phyloP scores from a whole-genome alignment of 2,329 filamentous ascomycete species.

The Curvularia hawaiiensis region DNA sequence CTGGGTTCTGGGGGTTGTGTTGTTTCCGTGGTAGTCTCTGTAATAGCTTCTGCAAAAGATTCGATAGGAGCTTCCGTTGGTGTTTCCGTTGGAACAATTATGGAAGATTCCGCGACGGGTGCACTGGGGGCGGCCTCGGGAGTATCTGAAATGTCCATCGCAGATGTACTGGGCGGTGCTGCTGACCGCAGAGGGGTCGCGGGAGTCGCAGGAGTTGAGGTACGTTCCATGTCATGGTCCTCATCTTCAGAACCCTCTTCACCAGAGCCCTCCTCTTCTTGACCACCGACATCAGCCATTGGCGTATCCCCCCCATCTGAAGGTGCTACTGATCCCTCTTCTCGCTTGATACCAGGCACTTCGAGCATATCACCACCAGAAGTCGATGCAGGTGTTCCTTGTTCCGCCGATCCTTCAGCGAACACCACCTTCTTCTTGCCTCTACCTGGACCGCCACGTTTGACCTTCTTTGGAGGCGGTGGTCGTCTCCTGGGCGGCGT shows the following conservation, averaged over 20 bases:
- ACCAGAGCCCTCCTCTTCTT: constrained; percentile 54
- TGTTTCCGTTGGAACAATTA: background rate
- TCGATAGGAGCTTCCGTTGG: background rate
- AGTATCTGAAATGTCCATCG: constrained; percentile 18
- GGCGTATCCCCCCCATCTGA: constrained; percentile 46
- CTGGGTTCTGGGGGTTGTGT: constrained; percentile 10
- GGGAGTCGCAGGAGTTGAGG: constrained; percentile 54
- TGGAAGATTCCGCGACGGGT: background rate
- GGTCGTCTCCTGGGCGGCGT: constrained; percentile 66
- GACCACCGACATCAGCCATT: constrained; percentile 52
- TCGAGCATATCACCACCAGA: constrained; percentile 32
- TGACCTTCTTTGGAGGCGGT: constrained; percentile 77
- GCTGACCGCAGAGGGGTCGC: constrained; percentile 36
- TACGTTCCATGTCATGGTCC: constrained; percentile 54
- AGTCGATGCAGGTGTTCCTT: constrained; percentile 33
- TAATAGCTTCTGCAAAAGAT: background rate
- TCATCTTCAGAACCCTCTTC: constrained; percentile 53
- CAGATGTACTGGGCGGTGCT: constrained; percentile 15
- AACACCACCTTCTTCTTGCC: constrained; percentile 77
- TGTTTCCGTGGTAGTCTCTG: constrained; percentile 2
- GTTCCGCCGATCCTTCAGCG: constrained; percentile 52
- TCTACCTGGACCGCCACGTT: constrained; percentile 77
- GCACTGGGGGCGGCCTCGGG: constrained; percentile 5
- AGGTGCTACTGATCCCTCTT: constrained; percentile 49
- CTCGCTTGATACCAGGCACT: constrained; percentile 38